Base-by-base conservation (phyloP, 805 yeast genomes). In the Ogataea saltuana region DNA sequence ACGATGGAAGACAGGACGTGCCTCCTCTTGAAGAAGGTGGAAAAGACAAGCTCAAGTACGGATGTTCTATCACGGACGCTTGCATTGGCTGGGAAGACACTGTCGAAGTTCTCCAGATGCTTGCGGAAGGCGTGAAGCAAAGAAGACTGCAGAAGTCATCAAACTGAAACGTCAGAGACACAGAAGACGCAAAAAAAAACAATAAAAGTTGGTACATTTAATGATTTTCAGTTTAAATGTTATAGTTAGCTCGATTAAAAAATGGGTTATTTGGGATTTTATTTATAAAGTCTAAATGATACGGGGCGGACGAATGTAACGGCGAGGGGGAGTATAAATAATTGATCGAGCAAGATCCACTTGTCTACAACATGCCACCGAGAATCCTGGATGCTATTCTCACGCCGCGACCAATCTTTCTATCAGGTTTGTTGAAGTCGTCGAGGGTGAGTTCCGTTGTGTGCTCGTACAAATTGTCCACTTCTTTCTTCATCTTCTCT, bases 31-130 rank as follows among this genome's bases (percentile, higher is more conserved):
- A 68, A 31, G 71, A 78, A 45, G 84, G 82, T 40, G 96, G 96
- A 42, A 83, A 84, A 61, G 74, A 74, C 42, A 78, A 74, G 17
- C 78, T 91, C 68, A 79, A 85, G 60, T 91, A 91, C 69, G 99
- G 99, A 50, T 87, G 89, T 50, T 86, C 96, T 22, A 89, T 91
- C 58, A 91, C 99, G n/a, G 99, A 91, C 67, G 96, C 97, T 23
- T 91, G 99, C 75, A 89, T 91, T 48, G 78, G 88, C 47, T 88
- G 96, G 88, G 93, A 85, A 41, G 72, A 80, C 37, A 91, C 99
- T 13, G 91, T 75, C 37, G 68, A 65, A 19, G 91, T 88, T 42
- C 74, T 91, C 55, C 75, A 73, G 39, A 70, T 72, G 39, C 78
- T 91, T 57, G 83, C 97, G 19, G 76, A 76, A 25, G 95, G 96